Evolutionary conservation across 2,329 filamentous ascomycete genomes (phyloP), one percentile per base, ranked within the genome.

Genomic region (Cryphonectria nitschkei): DNA sequence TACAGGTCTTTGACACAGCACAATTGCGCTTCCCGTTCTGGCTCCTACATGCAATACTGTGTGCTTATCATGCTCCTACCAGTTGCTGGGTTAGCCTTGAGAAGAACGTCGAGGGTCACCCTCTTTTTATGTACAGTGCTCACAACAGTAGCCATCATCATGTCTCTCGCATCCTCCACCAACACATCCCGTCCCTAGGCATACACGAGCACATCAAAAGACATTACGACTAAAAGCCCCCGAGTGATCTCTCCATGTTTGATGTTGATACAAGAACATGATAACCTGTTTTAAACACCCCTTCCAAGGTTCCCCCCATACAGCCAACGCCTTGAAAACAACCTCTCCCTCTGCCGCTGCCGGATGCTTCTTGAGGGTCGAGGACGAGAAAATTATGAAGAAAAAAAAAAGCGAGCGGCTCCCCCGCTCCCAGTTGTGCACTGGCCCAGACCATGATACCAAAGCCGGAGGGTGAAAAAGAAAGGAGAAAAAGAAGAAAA

Each of bases 271-370:
- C 58, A 61, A 22, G 5, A 61, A 34, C 58, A 39, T 19, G 34
- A 61, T 58, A 8, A 32, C 14, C 4, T 26, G 26, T 58, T 29
- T 58, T 29, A 5, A 14, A 26, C 14, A 22, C 14, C 19, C 11
- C 3, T 26, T 26, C 26, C 26, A 26, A 26, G 26, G 34, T 34
- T 34, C 56, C 34, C 34, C 32, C 32, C 32, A 19, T 19, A 14
- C 56, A 32, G 16, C 56, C 56, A 60, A 61, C 58, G 58, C 58
- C 58, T 61, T 39, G 32, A 39, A 61, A 39, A 9, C 58, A 13
- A 61, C 58, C 58, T 61, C 58, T 61, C 58, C 58, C 37, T 26
- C 58, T 61, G 58, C 34, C 19, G 16, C 58, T 32, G 22, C 34
- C 58, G 32, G 34, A 22, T 61, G 34, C 32, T 34, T 22, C 22